A percentile compares a stretch with the other conserved stretches of the same genome.
These are phyloP conservation scores for Trebouxia gelatinosa DNA, from an alignment of 163 green algal genomes.

Conservation along the genomic window DNA sequence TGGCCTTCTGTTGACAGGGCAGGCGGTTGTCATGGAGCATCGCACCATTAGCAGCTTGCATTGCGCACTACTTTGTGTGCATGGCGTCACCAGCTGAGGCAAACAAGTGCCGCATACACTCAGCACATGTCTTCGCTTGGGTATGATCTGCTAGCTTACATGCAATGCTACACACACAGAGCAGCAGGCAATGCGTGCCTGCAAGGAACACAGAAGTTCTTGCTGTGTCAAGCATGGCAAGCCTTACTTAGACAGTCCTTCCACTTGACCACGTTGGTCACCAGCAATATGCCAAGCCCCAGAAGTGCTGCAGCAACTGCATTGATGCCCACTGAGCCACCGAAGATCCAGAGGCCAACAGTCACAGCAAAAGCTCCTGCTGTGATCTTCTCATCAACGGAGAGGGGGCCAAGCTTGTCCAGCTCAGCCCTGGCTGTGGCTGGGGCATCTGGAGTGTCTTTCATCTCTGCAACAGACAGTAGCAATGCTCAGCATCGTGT, in stretches of 20 bases:
- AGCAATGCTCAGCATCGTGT: too few relatives aligned
- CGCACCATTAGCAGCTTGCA: too few relatives aligned
- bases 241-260: constrained; percentile 89
- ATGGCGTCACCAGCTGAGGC: too few relatives aligned
- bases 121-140: too few relatives aligned
- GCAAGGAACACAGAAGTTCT: constrained; percentile 57
- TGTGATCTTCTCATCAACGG: constrained; percentile 96
- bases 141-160: too few relatives aligned
- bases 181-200: too few relatives aligned
- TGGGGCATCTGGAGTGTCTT: constrained; percentile 94
- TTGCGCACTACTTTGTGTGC: too few relatives aligned
- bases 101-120: too few relatives aligned
- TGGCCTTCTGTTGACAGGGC: too few relatives aligned
- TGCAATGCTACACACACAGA: too few relatives aligned
- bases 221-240: too few relatives aligned
- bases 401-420: constrained; percentile 90
- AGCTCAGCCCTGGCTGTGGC: constrained; percentile 84
- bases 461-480: constrained; percentile 56
- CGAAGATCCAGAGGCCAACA: constrained; percentile 94
- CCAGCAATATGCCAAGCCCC: constrained; percentile 89
- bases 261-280: constrained; percentile 92
- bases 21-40: too few relatives aligned
- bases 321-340: constrained; percentile 84
- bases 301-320: constrained; percentile 88
- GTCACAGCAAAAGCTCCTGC: constrained; percentile 84